Conservation (phyloP, 768 basidiomycete species). For the Tubosaeta sp. region DNA sequence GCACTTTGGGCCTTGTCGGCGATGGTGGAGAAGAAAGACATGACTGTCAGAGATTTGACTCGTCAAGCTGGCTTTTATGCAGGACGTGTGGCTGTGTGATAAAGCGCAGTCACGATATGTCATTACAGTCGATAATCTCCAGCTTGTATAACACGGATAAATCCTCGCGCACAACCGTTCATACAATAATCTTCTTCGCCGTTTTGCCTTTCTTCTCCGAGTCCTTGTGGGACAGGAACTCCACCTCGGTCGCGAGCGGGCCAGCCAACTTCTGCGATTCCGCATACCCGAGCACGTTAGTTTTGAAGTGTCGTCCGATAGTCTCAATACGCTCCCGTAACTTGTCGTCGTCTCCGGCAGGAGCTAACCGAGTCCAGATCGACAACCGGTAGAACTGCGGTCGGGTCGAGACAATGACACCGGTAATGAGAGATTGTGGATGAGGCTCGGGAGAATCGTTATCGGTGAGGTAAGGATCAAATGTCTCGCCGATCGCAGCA, state of each 20-base stretch:
- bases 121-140: constrained; percentile 22
- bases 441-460: constrained; percentile 39
- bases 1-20: constrained; percentile 77
- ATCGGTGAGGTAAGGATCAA: constrained; percentile 76
- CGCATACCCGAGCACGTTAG: constrained; percentile 74
- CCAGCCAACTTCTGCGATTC: constrained; percentile 73
- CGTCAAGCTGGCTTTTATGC: constrained; percentile 20
- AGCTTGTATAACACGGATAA: constrained; percentile 28
- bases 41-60: constrained; percentile 23
- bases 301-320: constrained; percentile 90
- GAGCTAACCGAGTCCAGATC: constrained; percentile 94
- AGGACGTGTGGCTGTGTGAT: constrained; percentile 21
- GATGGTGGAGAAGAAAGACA: constrained; percentile 65
- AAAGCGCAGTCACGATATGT: constrained; percentile 11
- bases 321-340: constrained; percentile 79
- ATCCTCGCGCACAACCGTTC: constrained; percentile 24
- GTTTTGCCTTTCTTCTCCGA: constrained; percentile 90
- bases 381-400: constrained; percentile 94
- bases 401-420: constrained; percentile 92
- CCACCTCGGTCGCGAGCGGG: constrained; percentile 91
- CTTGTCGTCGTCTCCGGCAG: constrained; percentile 48
- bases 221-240: constrained; percentile 93
- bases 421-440: constrained; percentile 71
- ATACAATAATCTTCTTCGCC: constrained; percentile 74
- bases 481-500: constrained; percentile 98